phyloP scores from a whole-genome alignment of 768 basidiomycete genomes.

The Collybia nuda region DNA sequence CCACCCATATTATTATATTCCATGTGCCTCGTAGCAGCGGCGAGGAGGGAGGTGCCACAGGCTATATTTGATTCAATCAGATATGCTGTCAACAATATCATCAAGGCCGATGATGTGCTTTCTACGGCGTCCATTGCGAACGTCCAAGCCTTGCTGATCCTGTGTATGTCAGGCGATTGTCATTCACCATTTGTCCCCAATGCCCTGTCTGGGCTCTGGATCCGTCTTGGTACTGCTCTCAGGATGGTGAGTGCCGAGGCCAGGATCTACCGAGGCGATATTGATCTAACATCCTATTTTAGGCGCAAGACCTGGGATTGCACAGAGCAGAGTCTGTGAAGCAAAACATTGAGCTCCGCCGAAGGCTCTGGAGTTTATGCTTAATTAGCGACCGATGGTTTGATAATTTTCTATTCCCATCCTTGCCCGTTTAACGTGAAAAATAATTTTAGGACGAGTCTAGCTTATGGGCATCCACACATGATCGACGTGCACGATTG shows the following conservation, averaged over 20 bases:
- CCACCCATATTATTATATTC: slow-evolving; percentile 87
- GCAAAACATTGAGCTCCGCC: slow-evolving; percentile 80
- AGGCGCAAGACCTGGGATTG: slow-evolving; percentile 96
- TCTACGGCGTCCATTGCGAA: slow-evolving; percentile 85
- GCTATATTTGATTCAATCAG: slow-evolving; percentile 89
- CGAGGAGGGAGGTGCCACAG: slow-evolving; percentile 80
- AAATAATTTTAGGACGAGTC: slow-evolving; percentile 61
- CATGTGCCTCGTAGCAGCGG: slow-evolving; percentile 90
- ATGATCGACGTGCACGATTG: slow-evolving; percentile 98
- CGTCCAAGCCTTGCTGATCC: slow-evolving; percentile 82
- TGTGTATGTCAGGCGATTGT: slow-evolving; percentile 86
- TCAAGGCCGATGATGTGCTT: slow-evolving; percentile 89
- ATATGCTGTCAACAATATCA: slow-evolving; percentile 80
- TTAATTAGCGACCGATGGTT: slow-evolving; percentile 94
- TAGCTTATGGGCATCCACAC: slow-evolving; percentile 90
- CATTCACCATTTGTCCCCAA: slow-evolving; percentile 89
- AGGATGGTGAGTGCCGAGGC: slow-evolving; percentile 67
- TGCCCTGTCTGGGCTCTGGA: slow-evolving; percentile 83
- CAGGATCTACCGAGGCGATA: background rate
- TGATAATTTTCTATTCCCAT: slow-evolving; percentile 19
- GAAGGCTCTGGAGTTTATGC: slow-evolving; percentile 93
- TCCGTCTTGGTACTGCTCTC: slow-evolving; percentile 85
- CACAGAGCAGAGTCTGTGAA: slow-evolving; percentile 90
- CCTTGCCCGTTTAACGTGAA: slow-evolving; percentile 4
- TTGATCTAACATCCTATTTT: slow-evolving; percentile 9